Conservation (phyloP, 2,329 filamentous ascomycete species). For the Claviceps maximensis region DNA sequence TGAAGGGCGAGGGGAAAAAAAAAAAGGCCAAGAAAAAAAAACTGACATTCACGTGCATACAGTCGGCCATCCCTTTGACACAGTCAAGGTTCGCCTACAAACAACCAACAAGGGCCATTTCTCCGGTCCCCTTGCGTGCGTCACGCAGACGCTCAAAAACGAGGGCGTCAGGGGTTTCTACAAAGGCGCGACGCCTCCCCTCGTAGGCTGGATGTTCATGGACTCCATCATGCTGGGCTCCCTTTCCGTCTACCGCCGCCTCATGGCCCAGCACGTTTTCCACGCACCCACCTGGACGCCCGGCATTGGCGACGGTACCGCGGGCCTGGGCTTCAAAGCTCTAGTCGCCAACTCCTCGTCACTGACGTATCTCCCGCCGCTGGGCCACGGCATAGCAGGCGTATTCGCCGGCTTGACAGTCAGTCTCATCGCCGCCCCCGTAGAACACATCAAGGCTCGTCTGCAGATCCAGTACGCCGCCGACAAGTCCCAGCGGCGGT, state of each 20-base stretch:
- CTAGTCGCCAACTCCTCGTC: slow-evolving; percentile 1
- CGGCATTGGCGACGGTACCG: slow-evolving; percentile 11
- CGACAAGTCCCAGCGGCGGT: slow-evolving; percentile 62
- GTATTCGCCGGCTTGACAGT: slow-evolving; percentile 81
- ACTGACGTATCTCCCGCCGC: slow-evolving; percentile 45
- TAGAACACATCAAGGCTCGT: slow-evolving; percentile 90
- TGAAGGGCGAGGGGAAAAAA: neutral
- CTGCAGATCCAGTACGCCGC: slow-evolving; percentile 89
- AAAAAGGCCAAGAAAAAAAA: neutral
- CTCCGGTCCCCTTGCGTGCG: slow-evolving; percentile 71
- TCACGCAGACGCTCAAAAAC: slow-evolving; percentile 69
- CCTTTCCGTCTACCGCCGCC: slow-evolving; percentile 74
- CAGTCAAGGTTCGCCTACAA: slow-evolving; percentile 90
- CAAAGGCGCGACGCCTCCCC: slow-evolving; percentile 83
- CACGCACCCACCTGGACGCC: slow-evolving; percentile 26
- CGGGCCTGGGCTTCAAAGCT: slow-evolving; percentile 8
- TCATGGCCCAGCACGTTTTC: slow-evolving; percentile 73
- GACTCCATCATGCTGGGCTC: slow-evolving; percentile 84
- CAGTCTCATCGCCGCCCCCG: slow-evolving; percentile 80
- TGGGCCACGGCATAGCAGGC: slow-evolving; percentile 81
- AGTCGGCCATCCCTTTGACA: slow-evolving; percentile 76
- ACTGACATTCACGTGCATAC: neutral
- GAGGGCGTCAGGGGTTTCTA: slow-evolving; percentile 81
- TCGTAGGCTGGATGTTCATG: slow-evolving; percentile 99
- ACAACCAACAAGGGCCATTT: slow-evolving; percentile 70